Base-by-base conservation (phyloP, 2,329 filamentous ascomycete species). In the Gliomastix tumulicola region DNA sequence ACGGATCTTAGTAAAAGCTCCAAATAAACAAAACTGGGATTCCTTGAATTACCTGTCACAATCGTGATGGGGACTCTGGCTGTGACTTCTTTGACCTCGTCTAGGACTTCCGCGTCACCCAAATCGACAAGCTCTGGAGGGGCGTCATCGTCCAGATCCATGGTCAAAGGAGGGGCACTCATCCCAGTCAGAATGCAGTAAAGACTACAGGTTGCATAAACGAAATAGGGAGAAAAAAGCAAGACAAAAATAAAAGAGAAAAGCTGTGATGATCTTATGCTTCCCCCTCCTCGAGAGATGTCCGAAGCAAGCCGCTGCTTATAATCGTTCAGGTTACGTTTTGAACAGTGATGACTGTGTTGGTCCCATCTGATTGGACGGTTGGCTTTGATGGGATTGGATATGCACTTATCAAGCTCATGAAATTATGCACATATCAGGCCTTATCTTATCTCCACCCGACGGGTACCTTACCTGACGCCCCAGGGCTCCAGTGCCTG, bases 41-140 rank as follows among this genome's bases (percentile, higher is more conserved):
- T n/a, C n/a, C n/a, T n/a, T n/a, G n/a, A n/a, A 57, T 42, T 65
- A 79, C 82, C 86, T 36, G 86, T 92, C 9, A 92, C 82, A 44
- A 92, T 88, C 1, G 86, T 90, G 44, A 92, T 87, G 15, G 86
- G 86, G 2, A 90, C 86, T 60, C 84, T 88, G 41, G 75, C 60
- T 7, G 63, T 57, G 33, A 71, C 68, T 42, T 78, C 74, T n/a
- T n/a, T n/a, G n/a, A n/a, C n/a, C 32, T 71, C 65, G 15, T 67
- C 58, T 4, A 61, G 50, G 21, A 54, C 53, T 12, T 50, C 43
- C 43, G 57, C 35, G 44, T 43, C 22, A 53, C 61, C 25, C 25
- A 6, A 9, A 16, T 76, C 65, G 21, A 79, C 67, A 41, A 87
- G 66, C 47, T 82, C 72, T 41, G 84, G 80, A 37, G 82, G 81